Evolutionary conservation across 2,329 filamentous ascomycete species (phyloP), one percentile per base, ranked within the genome.

Genomic region (Trichoderma harzianum): DNA sequence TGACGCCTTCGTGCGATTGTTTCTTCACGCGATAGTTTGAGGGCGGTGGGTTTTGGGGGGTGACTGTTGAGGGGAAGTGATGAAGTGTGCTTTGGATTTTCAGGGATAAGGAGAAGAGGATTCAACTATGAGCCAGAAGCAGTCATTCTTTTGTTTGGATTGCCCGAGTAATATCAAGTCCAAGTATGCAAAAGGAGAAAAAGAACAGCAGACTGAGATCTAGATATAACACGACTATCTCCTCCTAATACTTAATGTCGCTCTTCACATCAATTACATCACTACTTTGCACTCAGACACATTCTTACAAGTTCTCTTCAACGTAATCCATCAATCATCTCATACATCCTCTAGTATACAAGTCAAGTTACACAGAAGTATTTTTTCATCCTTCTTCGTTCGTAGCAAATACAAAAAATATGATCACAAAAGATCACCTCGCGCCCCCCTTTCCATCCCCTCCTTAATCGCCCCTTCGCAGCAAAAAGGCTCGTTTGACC

Each of bases 301-400:
- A 21, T 47, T 26, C 36, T 10, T 16, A 69, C 36, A 34, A n/a
- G 8, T 34, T 30, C 14, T 53, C 10, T 53, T 36, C 43, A 51
- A 43, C n/a, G 64, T 69, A 18, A 32, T 32, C 55, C 65, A 67
- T 73, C 66, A 62, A 62, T 72, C 72, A 68, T 64, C 64, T 74
- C 73, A 34, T 74, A 73, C 73, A 72, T 58, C 67, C 57, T 74
- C 71, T 72, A 74, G 14, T 72, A 72, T 72, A 72, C 70, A 72
- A 55, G 16, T 51, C 70, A 28, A 71, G 32, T 47, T 71, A 72
- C 63, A 72, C 55, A 72, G 55, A 68, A 53, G 58, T 39, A 21
- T 26, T 34, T 68, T 47, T 63, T 39, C 43, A 55, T 51, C 64
- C 58, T 62, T 63, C 64, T 36, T n/a, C 3, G 24, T 53, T 53